Evolutionary conservation across 305 asterid species (phyloP), one percentile per base, ranked within the genome.

Genomic region (Stenogyne calaminthoides): DNA sequence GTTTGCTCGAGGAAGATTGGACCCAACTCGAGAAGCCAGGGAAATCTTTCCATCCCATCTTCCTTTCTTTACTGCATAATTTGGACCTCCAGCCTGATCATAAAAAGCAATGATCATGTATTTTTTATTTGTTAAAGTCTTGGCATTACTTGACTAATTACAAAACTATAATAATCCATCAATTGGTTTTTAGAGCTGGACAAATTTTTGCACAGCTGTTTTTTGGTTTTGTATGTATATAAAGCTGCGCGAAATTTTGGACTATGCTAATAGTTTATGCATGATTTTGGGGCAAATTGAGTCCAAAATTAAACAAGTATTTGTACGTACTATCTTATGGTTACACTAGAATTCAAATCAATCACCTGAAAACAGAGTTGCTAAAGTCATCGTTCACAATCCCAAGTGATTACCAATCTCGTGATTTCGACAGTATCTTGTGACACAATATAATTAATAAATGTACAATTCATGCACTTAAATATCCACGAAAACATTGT

Each of bases 1-100:
- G 16, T 95, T 95, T 29, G 97, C 74, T 0, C 72, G 85, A 3
- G 99, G 99, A 52, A 95, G 91, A 81, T 92, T 90, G 73, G 83
- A 29, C 20, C 67, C 78, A 6, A 90, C 98, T 71, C 86, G 72
- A 6, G 95, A 85, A 6, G 99, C 97, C 77, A 78, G 55, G 7
- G 99, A 92, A 16, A 85, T 34, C 72, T 86, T 92, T 29, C 98
- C 99, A 55, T 95, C 99, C 98, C 98, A 90, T 52, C 99, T 89
- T 12, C 99, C 99, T 78, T 92, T 95, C 83, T 87, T 95, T 78
- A 95, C 99, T 82, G 83, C 86, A 69, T 92, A 95, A 69, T 82
- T 81, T 40, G 99, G 99, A 22, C 99, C 99, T 69, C 98, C 98
- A 1, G 88, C 73, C 99, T 92, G 73, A 55, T 10, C 20, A 40